These are phyloP conservation scores for Aspergillus ochraceus DNA, from an alignment of 2,329 filamentous ascomycete genomes.

Conservation along the genomic window DNA sequence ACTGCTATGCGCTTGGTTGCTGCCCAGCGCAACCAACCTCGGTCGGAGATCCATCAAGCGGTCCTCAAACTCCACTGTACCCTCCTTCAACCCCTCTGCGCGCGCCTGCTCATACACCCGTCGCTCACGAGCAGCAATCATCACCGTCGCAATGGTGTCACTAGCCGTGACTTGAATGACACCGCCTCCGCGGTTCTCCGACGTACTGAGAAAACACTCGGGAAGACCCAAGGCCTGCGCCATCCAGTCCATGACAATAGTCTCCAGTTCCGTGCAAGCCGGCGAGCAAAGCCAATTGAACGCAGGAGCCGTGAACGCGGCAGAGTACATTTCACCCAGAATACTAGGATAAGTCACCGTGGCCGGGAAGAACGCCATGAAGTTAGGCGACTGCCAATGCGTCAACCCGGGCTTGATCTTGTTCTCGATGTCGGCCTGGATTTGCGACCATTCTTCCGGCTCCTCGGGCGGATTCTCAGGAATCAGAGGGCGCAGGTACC, in stretches of 20 bases:
- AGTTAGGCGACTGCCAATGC: constrained; percentile 92
- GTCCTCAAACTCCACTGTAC: constrained; percentile 64
- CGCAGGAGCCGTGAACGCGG: constrained; percentile 82
- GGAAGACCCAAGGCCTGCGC: constrained; percentile 74
- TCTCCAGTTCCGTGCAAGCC: constrained; percentile 90
- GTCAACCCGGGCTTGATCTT: constrained; percentile 92
- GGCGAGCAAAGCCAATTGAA: constrained; percentile 98
- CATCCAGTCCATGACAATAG: constrained; percentile 89
- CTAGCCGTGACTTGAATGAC: constrained; percentile 93
- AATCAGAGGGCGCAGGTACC: constrained; percentile 79
- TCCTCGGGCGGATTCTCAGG: constrained; percentile 67
- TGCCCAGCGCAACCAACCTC: constrained; percentile 76
- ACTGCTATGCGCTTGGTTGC: constrained; percentile 76
- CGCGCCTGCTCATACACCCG: constrained; percentile 65
- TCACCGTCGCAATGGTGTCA: constrained; percentile 81
- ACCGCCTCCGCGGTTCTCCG: constrained; percentile 68
- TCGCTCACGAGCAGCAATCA: constrained; percentile 83
- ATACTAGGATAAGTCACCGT: constrained; percentile 78
- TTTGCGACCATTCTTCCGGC: constrained; percentile 71
- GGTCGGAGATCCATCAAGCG: constrained; percentile 65
- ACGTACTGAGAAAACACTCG: constrained; percentile 69
- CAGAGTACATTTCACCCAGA: constrained; percentile 88
- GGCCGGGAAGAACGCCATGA: constrained; percentile 94
- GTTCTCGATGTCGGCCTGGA: constrained; percentile 77
- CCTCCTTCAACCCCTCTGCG: constrained; percentile 46